phyloP scores from a whole-genome alignment of 371 early-diverging fungal genomes.

The Cladochytrium tenue region DNA sequence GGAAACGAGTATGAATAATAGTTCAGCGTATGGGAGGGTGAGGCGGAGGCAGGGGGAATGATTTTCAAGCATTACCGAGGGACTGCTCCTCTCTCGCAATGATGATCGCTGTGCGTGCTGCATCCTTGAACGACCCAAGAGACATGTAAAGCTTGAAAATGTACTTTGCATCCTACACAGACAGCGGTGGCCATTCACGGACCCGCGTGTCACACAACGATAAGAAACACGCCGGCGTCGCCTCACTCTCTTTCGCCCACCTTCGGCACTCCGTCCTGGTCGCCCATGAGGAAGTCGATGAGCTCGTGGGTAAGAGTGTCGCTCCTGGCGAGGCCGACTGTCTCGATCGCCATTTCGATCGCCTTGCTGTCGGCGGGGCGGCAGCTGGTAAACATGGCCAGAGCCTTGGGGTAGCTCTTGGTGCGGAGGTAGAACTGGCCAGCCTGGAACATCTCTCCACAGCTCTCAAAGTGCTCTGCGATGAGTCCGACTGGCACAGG shows the following conservation, averaged over 20 bases:
- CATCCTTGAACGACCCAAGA: conserved; percentile 50
- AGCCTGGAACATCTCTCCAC: conserved; percentile 31
- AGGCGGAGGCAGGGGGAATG: neutral
- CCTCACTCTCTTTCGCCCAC: conserved; percentile 10
- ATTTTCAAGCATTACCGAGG: conserved; percentile 26
- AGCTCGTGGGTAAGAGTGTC: conserved; percentile 52
- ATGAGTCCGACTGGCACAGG: conserved; percentile 29
- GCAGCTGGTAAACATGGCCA: conserved; percentile 42
- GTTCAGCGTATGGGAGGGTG: no score
- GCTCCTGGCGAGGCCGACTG: conserved; percentile 50
- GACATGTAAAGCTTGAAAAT: conserved; percentile 60
- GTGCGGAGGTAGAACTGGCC: conserved; percentile 42
- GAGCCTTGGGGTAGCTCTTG: conserved; percentile 42
- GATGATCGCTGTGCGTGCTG: conserved; percentile 53
- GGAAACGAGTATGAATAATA: no score
- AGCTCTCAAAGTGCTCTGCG: conserved; percentile 42
- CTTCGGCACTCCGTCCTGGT: conserved; percentile 52
- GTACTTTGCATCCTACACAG: conserved; percentile 49
- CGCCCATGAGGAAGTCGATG: conserved; percentile 57
- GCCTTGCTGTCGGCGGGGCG: conserved; percentile 24
- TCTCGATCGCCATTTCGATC: conserved; percentile 52
- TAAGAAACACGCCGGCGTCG: no score
- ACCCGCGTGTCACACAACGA: neutral
- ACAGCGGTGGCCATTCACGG: neutral
- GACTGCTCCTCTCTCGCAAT: conserved; percentile 58